Conservation (phyloP, 2,329 filamentous ascomycete genomes). For the Penicillium sp. region DNA sequence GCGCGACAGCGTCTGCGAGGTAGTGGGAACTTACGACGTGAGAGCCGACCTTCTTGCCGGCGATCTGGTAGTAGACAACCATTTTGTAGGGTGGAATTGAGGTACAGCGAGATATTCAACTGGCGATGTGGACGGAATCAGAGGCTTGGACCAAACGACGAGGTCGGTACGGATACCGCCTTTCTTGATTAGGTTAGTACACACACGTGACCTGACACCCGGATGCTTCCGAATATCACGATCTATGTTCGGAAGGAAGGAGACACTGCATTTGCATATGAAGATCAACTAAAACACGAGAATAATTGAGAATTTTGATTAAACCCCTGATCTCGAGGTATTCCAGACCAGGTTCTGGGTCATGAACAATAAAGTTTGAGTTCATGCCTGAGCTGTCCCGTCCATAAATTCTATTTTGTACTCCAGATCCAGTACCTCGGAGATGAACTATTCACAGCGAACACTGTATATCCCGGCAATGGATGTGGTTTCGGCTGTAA, state of each 20-base stretch:
- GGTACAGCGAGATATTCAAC: conserved; percentile 23
- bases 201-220: conserved; percentile 12
- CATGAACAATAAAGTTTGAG: not conserved
- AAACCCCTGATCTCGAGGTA: not conserved
- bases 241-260: conserved; percentile 1
- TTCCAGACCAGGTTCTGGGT: not conserved
- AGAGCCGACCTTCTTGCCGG: conserved; percentile 54
- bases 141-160: conserved; percentile 26
- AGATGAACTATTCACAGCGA: conserved; percentile 18
- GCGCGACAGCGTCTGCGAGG: conserved; percentile 1
- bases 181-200: conserved; percentile 22
- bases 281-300: not conserved
- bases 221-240: conserved; percentile 14
- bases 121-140: conserved; percentile 32
- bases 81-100: conserved; percentile 41
- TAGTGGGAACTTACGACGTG: conserved; percentile 47
- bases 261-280: not conserved
- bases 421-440: conserved; percentile 4
- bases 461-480: conserved; percentile 22
- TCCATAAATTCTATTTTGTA: not conserved
- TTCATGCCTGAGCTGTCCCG: not conserved
- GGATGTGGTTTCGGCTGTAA: conserved; percentile 19
- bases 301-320: not conserved
- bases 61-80: conserved; percentile 53
- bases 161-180: conserved; percentile 23